Evolutionary conservation across 2,329 filamentous ascomycete genomes (phyloP), one percentile per base, ranked within the genome.

Genomic region (Fonsecaea pugnacius): DNA sequence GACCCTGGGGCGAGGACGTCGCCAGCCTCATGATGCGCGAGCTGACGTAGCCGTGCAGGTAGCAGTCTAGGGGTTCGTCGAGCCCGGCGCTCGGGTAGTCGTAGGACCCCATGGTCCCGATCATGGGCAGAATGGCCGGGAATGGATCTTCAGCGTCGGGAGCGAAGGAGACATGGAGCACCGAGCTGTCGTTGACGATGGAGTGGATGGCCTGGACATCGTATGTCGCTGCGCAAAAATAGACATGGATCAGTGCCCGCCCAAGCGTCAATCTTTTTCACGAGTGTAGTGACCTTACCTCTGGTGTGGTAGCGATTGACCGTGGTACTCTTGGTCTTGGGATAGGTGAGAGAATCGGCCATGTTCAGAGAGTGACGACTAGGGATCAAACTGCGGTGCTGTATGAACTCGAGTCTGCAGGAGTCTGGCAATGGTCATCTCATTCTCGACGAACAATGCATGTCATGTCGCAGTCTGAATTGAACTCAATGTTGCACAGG

Each of bases 21-120:
- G 86, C 82, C 7, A 90, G 76, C 67, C 88, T 89, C 82, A 94
- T 89, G 40, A 96, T 81, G 7, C 92, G 89, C 0, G 88, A 87
- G 65, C 87, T 91, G 70, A 94, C 88, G 75, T 94, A 96, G 73
- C 91, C 91, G 77, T 96, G 92, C 8, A 96, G 83, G 75, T 96
- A 96, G 67, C 89, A 83, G 63, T 92, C 88, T 6, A 92, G 81
- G 0, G 88, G 86, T 69, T 92, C 87, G 58, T 84, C 82, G 18
- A 84, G 75, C 56, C 82, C 81, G 14, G 86, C 82, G 60, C 84
- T 87, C 5, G 88, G 88, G 63, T 80, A 78, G 8, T 82, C 81
- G 74, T 89, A 95, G 24, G 87, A 90, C 10, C 87, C 90, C 83
- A 95, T 90, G 71, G 91, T 87, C 58, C 91, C 91, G 72, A 96